phyloP scores from a whole-genome alignment of 768 basidiomycete genomes.

The Mycena belliarum region DNA sequence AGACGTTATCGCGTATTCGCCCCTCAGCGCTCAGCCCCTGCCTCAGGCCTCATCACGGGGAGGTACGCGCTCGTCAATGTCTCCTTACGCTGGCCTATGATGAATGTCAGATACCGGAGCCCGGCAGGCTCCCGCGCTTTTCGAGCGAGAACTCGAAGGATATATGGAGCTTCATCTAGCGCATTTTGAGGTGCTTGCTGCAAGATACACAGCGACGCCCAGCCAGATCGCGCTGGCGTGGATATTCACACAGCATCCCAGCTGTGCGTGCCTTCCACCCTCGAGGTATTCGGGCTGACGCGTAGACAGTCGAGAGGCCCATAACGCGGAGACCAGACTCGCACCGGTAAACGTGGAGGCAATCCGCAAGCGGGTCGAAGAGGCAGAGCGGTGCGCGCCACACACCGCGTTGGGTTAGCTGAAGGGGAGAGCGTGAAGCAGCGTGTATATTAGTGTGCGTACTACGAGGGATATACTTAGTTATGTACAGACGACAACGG shows the following conservation, averaged over 20 bases:
- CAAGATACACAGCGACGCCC: slow-evolving; percentile 31
- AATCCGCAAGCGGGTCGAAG: slow-evolving; percentile 27
- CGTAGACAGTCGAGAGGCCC: slow-evolving; percentile 27
- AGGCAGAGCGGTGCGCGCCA: slow-evolving; percentile 25
- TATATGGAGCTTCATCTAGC: too few relatives aligned
- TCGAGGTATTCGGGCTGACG: not conserved
- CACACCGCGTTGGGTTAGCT: slow-evolving; percentile 12
- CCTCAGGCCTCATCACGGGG: slow-evolving; percentile 36
- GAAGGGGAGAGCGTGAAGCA: slow-evolving; percentile 7
- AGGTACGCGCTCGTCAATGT: not conserved
- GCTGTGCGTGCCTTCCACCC: not conserved
- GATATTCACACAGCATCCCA: slow-evolving; percentile 19
- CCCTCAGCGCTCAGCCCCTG: too few relatives aligned
- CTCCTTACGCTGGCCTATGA: not conserved
- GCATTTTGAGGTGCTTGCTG: slow-evolving; percentile 31
- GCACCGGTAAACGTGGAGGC: slow-evolving; percentile 25
- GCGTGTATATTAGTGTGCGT: not conserved
- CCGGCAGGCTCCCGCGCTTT: slow-evolving; percentile 31
- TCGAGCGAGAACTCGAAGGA: slow-evolving; percentile 35
- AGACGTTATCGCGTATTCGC: slow-evolving; percentile 32
- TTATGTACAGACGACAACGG: not conserved
- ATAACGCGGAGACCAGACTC: slow-evolving; percentile 25
- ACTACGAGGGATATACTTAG: not conserved
- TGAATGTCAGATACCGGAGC: slow-evolving; percentile 9
- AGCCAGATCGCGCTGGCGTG: slow-evolving; percentile 22